Conservation (phyloP, 306 rosid genomes). For the Citrullus colocynthis region DNA sequence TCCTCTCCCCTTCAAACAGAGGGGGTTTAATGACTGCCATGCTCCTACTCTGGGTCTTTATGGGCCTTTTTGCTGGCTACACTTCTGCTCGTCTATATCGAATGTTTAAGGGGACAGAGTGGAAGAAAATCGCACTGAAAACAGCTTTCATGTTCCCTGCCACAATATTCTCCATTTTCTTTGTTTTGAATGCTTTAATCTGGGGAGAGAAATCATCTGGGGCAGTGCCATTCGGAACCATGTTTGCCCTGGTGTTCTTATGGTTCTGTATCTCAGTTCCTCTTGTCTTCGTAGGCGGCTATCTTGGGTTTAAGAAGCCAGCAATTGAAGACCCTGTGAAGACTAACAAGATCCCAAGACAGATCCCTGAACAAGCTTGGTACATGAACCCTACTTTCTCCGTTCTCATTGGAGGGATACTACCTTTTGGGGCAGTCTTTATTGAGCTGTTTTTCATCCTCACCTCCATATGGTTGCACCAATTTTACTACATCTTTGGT, state of each 20-base stretch:
- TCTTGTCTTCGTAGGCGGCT: slow-evolving; percentile 58
- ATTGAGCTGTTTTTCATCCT: slow-evolving; percentile 94
- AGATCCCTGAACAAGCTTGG: slow-evolving; percentile 89
- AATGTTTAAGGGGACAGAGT: slow-evolving; percentile 70
- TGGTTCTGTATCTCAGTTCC: slow-evolving; percentile 99
- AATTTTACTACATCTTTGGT: slow-evolving; percentile 74
- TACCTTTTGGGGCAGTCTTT: slow-evolving; percentile 89
- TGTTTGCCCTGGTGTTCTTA: slow-evolving; percentile 81
- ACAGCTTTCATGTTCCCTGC: slow-evolving; percentile 77
- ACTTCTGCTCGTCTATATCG: slow-evolving; percentile 51
- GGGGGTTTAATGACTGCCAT: slow-evolving; percentile 88
- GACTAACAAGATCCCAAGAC: slow-evolving; percentile 76
- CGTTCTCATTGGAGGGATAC: slow-evolving; percentile 69
- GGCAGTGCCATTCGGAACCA: slow-evolving; percentile 93
- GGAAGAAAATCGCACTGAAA: slow-evolving; percentile 59
- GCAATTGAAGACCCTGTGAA: slow-evolving; percentile 62
- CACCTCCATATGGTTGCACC: slow-evolving; percentile 90
- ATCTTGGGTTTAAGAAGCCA: slow-evolving; percentile 55
- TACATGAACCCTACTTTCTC: slow-evolving; percentile 63
- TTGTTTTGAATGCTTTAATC: slow-evolving; percentile 71
- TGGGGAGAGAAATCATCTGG: slow-evolving; percentile 91
- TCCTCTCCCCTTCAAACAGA: slow-evolving; percentile 81
- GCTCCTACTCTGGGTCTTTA: slow-evolving; percentile 85
- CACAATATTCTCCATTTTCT: slow-evolving; percentile 47
- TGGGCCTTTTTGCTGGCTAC: slow-evolving; percentile 78